Percentiles rank a stretch among this genome's conserved stretches.
These are phyloP conservation scores for Harringtonia lauricola DNA, from an alignment of 2,329 filamentous ascomycete genomes.

Conservation along the genomic window DNA sequence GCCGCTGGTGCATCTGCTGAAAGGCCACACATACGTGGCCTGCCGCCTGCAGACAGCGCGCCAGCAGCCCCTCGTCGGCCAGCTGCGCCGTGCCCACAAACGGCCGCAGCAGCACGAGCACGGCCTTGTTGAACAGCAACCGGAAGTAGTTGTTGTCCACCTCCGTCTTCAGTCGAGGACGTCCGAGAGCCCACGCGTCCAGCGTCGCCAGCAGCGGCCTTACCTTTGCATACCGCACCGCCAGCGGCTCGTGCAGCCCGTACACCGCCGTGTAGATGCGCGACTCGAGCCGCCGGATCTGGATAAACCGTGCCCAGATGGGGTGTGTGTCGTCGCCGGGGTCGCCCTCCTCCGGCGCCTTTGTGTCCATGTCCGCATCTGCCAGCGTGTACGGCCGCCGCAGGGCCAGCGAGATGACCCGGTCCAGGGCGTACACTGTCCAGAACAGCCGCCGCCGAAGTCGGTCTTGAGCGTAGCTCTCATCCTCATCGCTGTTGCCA, in stretches of 20 bases:
- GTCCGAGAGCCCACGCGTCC: constrained; percentile 26
- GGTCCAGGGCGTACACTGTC: constrained; percentile 38
- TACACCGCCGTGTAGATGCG: constrained; percentile 39
- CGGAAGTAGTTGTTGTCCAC: constrained; percentile 25
- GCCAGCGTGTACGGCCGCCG: constrained; percentile 38
- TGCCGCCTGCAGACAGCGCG: constrained; percentile 27
- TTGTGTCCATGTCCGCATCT: constrained; percentile 30
- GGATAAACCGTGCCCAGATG: constrained; percentile 20
- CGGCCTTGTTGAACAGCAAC: constrained; percentile 36
- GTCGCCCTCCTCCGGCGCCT: constrained; percentile 25
- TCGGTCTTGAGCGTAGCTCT: too few species aligned
- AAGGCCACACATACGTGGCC: constrained; percentile 29
- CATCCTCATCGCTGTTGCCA: neutral
- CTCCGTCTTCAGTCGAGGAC: neutral
- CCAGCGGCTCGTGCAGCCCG: constrained; percentile 31
- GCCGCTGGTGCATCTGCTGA: constrained; percentile 26
- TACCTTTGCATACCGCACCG: constrained; percentile 31
- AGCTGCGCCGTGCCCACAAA: constrained; percentile 31
- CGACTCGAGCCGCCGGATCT: constrained; percentile 34
- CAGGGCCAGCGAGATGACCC: constrained; percentile 36
- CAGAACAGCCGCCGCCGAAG: constrained; percentile 32
- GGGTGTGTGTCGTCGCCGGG: neutral
- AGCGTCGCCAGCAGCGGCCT: constrained; percentile 31
- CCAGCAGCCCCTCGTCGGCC: constrained; percentile 32
- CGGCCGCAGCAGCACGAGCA: constrained; percentile 39